Base-by-base conservation (phyloP, 1,139 yeast species). In the Trichomonascaceae sp. region DNA sequence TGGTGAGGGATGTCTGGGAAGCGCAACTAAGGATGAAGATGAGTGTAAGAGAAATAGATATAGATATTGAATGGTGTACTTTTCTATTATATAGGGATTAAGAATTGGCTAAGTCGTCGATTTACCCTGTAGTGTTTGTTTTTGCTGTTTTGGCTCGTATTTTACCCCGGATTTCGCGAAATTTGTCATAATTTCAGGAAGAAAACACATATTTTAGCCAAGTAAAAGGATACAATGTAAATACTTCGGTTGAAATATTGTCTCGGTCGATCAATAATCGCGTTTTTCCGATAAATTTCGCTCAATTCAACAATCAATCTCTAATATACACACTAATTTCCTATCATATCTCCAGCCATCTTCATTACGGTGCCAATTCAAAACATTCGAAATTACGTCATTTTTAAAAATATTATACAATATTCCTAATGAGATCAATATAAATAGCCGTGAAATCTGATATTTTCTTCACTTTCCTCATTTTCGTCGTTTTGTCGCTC, bases 1-100 rank as follows among this genome's bases (percentile, higher is more conserved):
- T 74, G 77, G 77, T 73, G 12, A 27, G 27, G 27, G 27, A n/a
- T n/a, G n/a, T n/a, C n/a, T n/a, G 27, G 27, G 27, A 22, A 22
- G 27, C 8, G 27, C 7, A 5, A 8, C 7, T 19, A 27, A 5
- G 7, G 18, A 44, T 44, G 12, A 6, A 44, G 47, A 44, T 44
- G 15, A 27, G 15, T 30, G 32, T 27, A 24, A 7, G 19, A 36
- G 22, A 20, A 20, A 13, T 19, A 30, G 8, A 17, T 43, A 13
- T n/a, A 10, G 51, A 15, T 45, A 46, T 13, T n/a, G 53, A 18
- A 13, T 22, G 32, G 9, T 41, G 19, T 41, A 27, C 2, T 27
- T 3, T 22, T 22, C 24, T 22, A 22, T 27, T 27, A 27, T 27
- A 27, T 27, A 27, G 24, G 24, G 24, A 4, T 22, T 22, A 6